Base-by-base conservation (phyloP, 75 land plant genomes). In the Sequoia sempervirens region DNA sequence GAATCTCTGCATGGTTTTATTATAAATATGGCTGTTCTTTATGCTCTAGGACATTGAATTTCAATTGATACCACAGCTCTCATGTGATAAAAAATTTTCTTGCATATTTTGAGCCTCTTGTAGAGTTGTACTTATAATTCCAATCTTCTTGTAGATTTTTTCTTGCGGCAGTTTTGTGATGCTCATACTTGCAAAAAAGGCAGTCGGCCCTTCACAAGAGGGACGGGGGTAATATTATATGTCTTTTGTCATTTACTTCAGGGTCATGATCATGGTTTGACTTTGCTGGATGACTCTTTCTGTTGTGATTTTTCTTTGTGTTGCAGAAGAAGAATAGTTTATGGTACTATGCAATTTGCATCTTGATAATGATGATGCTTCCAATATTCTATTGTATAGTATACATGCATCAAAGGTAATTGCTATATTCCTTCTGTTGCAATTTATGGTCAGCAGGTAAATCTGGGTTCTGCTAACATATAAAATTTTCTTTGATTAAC, bases 101-200 rank as follows among this genome's bases (percentile, higher is more conserved):
- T 1, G 17, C 15, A 45, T 28, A 36, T 38, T 69, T 50, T 56
- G 13, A 23, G 34, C 10, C 66, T 56, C 68, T 58, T 79, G 64
- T 82, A 1, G 40, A 30, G 52, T 36, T 83, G 70, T 26, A 38
- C 37, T 36, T 86, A 75, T 50, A 56, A 32, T 41, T 84, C 80
- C 30, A 5, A 15, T n/a, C 5, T 75, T 52, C 79, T 43, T 84
- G 83, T 86, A 97, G 99, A 95, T 64, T 91, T 97, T 79, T 97
- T 97, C 83, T 84, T 94, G 86, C 94, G 90, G 54, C 98, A 97
- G 82, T 97, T 97, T 80, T 97, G 99, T 89, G 96, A 94, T 84
- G 86, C 96, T 74, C 98, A 97, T 79, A 89, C 91, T 13, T 97
- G 98, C 84, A 90, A 86, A 34, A 87, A 86, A 74, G 82, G 82